Evolutionary conservation across 1,284 basidiomycete genomes (phyloP).

Genomic region (Apiotrichum laibachii): DNA sequence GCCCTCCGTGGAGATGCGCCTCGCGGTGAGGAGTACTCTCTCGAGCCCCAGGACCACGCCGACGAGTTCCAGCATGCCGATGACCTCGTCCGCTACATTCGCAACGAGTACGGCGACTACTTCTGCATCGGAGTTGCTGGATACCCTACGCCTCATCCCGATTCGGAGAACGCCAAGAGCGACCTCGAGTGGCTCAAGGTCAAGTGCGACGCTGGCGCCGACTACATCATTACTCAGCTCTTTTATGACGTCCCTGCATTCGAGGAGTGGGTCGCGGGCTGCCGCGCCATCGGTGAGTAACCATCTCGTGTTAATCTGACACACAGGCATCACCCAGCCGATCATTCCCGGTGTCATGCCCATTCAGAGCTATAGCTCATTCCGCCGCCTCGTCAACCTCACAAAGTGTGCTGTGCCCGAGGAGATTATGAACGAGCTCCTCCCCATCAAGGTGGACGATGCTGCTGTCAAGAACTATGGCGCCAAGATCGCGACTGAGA

Average conservation of each 20-base stretch:
- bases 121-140: slow-evolving; percentile 76
- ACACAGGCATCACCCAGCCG: slow-evolving; percentile 77
- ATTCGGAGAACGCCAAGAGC: slow-evolving; percentile 63
- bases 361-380: slow-evolving; percentile 92
- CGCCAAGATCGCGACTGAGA: slow-evolving; percentile 70
- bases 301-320: neutral
- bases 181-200: slow-evolving; percentile 75
- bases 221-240: slow-evolving; percentile 93
- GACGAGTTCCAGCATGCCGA: slow-evolving; percentile 76
- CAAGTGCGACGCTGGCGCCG: slow-evolving; percentile 92
- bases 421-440: slow-evolving; percentile 65
- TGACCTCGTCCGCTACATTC: slow-evolving; percentile 89
- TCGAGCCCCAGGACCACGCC: slow-evolving; percentile 69
- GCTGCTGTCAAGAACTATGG: slow-evolving; percentile 88
- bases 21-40: slow-evolving; percentile 88
- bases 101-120: slow-evolving; percentile 74
- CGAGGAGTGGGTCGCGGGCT: slow-evolving; percentile 69
- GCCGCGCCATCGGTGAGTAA: slow-evolving; percentile 65
- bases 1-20: slow-evolving; percentile 94
- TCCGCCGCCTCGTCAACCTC: slow-evolving; percentile 84
- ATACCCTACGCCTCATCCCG: slow-evolving; percentile 89
- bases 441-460: slow-evolving; percentile 83
- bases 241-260: slow-evolving; percentile 94
- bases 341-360: slow-evolving; percentile 98
- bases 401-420: slow-evolving; percentile 78